Evolutionary conservation across 164 flowering plant genomes (phyloP).

Genomic region (Malania oleifera): DNA sequence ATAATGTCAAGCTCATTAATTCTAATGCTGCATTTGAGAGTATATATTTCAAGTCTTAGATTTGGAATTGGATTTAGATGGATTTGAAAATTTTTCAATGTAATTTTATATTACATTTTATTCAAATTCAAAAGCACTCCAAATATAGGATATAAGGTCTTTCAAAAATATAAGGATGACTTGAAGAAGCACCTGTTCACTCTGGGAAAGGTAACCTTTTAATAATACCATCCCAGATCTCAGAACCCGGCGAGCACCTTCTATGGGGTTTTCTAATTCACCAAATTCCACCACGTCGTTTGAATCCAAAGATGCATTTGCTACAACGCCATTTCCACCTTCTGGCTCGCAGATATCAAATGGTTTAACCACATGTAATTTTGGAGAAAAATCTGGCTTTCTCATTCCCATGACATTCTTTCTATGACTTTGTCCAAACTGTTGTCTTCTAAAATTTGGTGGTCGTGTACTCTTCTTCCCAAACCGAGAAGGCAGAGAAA

Average conservation of each 20-base stretch:
- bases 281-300: neutral
- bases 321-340: neutral
- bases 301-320: neutral
- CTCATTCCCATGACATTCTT: neutral
- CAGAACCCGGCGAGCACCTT: conserved; percentile 18
- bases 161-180: too few relatives aligned
- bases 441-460: neutral
- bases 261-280: conserved; percentile 14
- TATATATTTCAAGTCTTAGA: too few relatives aligned
- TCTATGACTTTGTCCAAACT: neutral
- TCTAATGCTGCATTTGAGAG: too few relatives aligned
- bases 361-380: neutral
- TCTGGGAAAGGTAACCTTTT: conserved; percentile 35
- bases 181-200: conserved; percentile 52
- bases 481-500: neutral
- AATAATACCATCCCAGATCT: conserved; percentile 70
- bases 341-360: neutral
- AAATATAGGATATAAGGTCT: too few relatives aligned
- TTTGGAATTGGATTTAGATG: too few relatives aligned
- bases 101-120: too few relatives aligned
- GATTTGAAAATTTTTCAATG: too few relatives aligned
- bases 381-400: neutral
- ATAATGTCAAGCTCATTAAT: too few relatives aligned
- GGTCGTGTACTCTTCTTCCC: neutral
- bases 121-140: too few relatives aligned